Evolutionary conservation across 768 basidiomycete species (phyloP).

Genomic region (Leccinum olivaceopallidum): DNA sequence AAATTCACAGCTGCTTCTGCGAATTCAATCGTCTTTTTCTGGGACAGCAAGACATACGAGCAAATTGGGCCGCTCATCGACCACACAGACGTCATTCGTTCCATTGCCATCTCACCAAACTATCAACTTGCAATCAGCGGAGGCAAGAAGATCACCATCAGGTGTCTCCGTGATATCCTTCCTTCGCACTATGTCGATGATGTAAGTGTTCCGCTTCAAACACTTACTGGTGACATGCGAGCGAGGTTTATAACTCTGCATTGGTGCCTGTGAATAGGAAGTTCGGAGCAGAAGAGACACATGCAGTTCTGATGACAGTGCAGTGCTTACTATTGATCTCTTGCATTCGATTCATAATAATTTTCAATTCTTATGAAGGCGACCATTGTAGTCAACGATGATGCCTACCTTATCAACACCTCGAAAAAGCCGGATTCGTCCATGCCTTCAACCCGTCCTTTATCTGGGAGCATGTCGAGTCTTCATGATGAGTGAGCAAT

Average conservation of each 20-base stretch:
- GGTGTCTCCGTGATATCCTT: conserved; percentile 7
- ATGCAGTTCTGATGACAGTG: neutral
- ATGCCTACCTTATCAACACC: neutral
- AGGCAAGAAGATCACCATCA: conserved; percentile 3
- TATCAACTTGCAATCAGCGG: conserved; percentile 7
- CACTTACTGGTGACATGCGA: too few species aligned
- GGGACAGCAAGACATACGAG: conserved; percentile 8
- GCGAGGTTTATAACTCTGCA: neutral
- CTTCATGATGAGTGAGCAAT: conserved; percentile 4
- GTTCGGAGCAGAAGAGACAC: neutral
- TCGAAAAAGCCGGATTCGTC: neutral
- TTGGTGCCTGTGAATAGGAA: neutral
- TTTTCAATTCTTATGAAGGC: neutral
- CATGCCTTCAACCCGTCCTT: neutral
- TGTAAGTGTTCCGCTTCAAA: neutral
- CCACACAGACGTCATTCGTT: conserved; percentile 3
- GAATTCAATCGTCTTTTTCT: conserved; percentile 7
- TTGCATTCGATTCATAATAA: neutral
- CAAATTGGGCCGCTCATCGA: conserved; percentile 10
- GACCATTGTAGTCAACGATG: neutral
- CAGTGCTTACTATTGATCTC: neutral
- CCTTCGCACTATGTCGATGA: conserved; percentile 9
- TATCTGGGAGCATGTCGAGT: neutral
- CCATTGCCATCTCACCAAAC: conserved; percentile 12
- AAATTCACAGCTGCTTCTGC: conserved; percentile 11